Evolutionary conservation across 2,329 filamentous ascomycete species (phyloP), one percentile per base, ranked within the genome.

Genomic region (Aspergillus udagawae): DNA sequence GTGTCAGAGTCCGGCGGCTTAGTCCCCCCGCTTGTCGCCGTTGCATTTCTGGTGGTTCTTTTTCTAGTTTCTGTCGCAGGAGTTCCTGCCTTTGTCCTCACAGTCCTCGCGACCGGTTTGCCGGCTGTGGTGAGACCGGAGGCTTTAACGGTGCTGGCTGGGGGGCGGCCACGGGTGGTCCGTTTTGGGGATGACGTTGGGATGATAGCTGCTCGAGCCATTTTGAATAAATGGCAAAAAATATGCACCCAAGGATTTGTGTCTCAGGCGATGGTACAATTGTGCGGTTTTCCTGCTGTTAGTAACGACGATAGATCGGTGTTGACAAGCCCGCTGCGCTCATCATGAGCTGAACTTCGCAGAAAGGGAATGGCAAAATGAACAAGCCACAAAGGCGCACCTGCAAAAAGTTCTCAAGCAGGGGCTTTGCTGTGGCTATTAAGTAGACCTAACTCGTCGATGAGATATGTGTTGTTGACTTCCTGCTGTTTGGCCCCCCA

Each of bases 121-220:
- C 42, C 47, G 5, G 55, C n/a, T 4, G 49, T 45, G 21, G 60
- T 29, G 27, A 51, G 62, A 9, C 55, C 42, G 2, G 62, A 53
- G 7, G 63, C 59, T 21, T 54, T 44, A 23, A 54, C 57, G 35
- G 57, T 48, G 12, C 21, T 54, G 9, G 58, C 42, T 32, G 62
- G 63, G 8, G 60, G 58, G 38, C 61, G 58, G 27, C 60, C 59
- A 50, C 66, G 66, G 52, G 61, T 60, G 28, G 57, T 51, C 52
- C 61, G 60, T 56, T 64, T 63, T 7, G 64, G 63, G 9, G 65
- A 56, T 9, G 60, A 61, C n/a, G 55, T 52, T 17, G 66, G 66
- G 21, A 68, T 68, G 35, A 66, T 56, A 42, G 66, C 66, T 49
- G 66, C 66, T 52, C 66, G 64, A 54, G 66, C 66, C 66, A 68